Base-by-base conservation (phyloP, 352 stramenopile genomes). In the Stramenopiles sp. region DNA sequence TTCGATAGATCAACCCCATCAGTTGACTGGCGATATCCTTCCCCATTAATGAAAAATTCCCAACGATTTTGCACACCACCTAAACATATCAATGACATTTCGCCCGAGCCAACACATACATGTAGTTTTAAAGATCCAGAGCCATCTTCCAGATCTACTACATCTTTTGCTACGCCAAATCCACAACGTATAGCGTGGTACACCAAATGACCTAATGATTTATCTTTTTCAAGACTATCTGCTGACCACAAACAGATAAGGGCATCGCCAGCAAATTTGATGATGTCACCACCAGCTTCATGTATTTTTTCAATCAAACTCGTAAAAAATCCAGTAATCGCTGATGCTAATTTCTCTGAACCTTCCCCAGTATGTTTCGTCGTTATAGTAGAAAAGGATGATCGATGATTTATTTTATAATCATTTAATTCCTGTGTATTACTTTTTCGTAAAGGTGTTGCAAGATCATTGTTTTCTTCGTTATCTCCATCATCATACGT, bases 41-140 rank as follows among this genome's bases (percentile, higher is more conserved):
- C 86, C 30, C 90, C 90, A 7, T 87, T 89, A 13, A 93, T 78
- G 77, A 93, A 93, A 78, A 93, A 94, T 78, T 94, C 90, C 88
- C 88, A 94, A 0, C 89, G 86, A 63, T 92, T 87, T 1, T 91
- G 79, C 7, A 93, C 83, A 0, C 90, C 90, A 0, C 90, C 90
- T 0, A 94, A 87, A 80, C 93, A 88, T 76, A 92, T 91, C 0
- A 86, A 87, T 0, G 88, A 88, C 63, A 93, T 83, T 31, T 86
- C 80, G 78, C 89, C 92, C 1, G 88, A 86, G 0, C 90, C 90
- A 79, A 94, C 88, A 31, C 90, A 88, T 6, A 93, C 86, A 74
- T 93, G 89, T 86, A 94, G 91, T 0, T 87, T 86, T 0, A 93
- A 81, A 6, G 20, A n/a, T 4, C 4, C 13, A 13, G 4, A 4